Conservation (phyloP, 2,329 filamentous ascomycete genomes). For the Curvularia spicifera region DNA sequence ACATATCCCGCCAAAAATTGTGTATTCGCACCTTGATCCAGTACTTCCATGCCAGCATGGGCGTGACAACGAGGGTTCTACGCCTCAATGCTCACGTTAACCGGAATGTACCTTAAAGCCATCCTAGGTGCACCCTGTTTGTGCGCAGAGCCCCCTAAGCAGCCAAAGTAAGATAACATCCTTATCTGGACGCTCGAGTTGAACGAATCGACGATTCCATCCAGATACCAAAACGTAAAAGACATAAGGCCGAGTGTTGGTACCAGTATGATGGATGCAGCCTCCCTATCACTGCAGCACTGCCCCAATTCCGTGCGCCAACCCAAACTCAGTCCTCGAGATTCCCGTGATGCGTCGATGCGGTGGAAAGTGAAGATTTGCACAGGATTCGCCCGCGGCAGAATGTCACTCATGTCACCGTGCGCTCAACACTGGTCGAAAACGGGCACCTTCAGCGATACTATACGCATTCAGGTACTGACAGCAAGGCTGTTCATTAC, state of each 20-base stretch:
- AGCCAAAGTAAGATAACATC: not conserved
- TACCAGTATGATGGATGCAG: not conserved
- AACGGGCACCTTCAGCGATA: not conserved
- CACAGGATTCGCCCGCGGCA: not conserved
- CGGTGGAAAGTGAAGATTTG: not conserved
- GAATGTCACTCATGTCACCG: constrained; percentile 9
- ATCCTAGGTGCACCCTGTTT: not conserved
- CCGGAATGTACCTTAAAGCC: not conserved
- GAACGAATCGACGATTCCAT: not conserved
- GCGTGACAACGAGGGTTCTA: not conserved
- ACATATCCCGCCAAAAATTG: not conserved
- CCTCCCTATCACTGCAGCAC: not conserved
- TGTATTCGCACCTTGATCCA: not conserved
- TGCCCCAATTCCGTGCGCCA: not conserved
- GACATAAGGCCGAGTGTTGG: not conserved
- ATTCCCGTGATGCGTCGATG: not conserved
- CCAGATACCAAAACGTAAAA: not conserved
- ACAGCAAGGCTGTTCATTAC: constrained; percentile 8
- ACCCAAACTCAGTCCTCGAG: not conserved
- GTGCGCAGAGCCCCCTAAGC: not conserved
- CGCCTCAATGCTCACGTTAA: not conserved
- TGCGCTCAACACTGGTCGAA: constrained; percentile 7
- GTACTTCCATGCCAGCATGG: not conserved
- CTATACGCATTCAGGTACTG: not conserved
- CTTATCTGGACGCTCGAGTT: not conserved